Conservation (phyloP, 2,329 filamentous ascomycete genomes). For the Hirsutella minnesotensis region DNA sequence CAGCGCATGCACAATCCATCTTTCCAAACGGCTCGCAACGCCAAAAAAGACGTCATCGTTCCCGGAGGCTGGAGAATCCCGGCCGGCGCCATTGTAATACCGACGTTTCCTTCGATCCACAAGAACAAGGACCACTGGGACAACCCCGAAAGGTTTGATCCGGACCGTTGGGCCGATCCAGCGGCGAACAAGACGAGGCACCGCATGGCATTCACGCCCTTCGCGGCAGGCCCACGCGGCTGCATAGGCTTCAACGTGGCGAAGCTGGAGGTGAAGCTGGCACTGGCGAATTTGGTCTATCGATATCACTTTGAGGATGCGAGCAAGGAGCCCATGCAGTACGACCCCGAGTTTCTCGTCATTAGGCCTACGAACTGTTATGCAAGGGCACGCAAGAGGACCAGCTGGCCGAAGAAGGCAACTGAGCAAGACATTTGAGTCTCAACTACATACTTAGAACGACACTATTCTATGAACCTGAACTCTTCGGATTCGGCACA, state of each 20-base stretch:
- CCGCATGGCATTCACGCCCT: constrained; percentile 41
- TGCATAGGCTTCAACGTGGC: constrained; percentile 53
- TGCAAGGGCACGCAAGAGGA: background rate
- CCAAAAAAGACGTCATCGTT: constrained; percentile 38
- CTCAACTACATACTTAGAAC: background rate
- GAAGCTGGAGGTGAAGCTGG: constrained; percentile 42
- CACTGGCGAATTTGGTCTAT: constrained; percentile 40
- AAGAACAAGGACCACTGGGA: constrained; percentile 41
- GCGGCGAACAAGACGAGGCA: constrained; percentile 28
- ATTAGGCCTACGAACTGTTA: constrained; percentile 12
- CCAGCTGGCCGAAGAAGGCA: background rate
- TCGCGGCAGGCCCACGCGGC: constrained; percentile 38
- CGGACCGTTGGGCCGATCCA: constrained; percentile 35
- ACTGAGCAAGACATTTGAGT: background rate
- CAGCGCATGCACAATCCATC: constrained; percentile 44
- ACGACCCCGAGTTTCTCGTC: constrained; percentile 10
- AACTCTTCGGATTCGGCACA: too few relatives aligned
- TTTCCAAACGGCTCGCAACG: constrained; percentile 44
- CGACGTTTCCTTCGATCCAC: constrained; percentile 31
- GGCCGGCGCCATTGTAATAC: constrained; percentile 34
- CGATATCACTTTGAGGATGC: constrained; percentile 16
- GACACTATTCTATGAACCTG: too few relatives aligned
- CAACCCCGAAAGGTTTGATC: constrained; percentile 41
- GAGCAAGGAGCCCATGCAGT: constrained; percentile 7
- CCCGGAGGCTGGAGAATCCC: constrained; percentile 43